Evolutionary conservation across 2,329 filamentous ascomycete species (phyloP), one percentile per base, ranked within the genome.

Genomic region (Aphanocladium album): DNA sequence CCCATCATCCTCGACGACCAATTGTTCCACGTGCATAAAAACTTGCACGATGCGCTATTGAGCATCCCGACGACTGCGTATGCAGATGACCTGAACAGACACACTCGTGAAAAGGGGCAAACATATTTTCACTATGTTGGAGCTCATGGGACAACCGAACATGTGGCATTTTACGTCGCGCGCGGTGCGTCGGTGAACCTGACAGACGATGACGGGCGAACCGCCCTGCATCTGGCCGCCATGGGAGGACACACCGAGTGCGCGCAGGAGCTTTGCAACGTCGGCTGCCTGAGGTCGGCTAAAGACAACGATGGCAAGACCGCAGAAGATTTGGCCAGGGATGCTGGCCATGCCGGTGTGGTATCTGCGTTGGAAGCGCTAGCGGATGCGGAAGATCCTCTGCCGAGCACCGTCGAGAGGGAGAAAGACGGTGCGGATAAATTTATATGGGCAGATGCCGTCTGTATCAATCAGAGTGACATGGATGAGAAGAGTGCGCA

Each of bases 381-480:
- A 3, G 30, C 19, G 46, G 7, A 49, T 19, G 14, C 51, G 57
- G 21, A 21, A 46, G 3, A 51, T 25, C 25, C 51, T 60, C 2
- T 33, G 39, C 3, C 43, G 33, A 17, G 51, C 53, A 5, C 25
- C 1, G 33, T 47, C 8, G 57, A 43, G 19, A 37, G 30, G n/a
- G 49, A 33, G 9, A 17, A 19, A 23, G 37, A 33, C 23, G 37
- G 52, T 9, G 52, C 52, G 7, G 52, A 65, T 17, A 55, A 55
- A 14, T 46, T 67, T 33, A 53, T 72, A 14, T 73, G 70, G 71
- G 67, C 67, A 0, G 70, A 72, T 35, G 69, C 70, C 0, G 63
- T 71, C 2, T 72, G 70, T 60, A 71, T 72, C 50, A 67, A 71
- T 55, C 68, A 71, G 61, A 19, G 35, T 5, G 65, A 71, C n/a